Conservation (phyloP, 257 asterid genomes). For the Capsicum pubescens region DNA sequence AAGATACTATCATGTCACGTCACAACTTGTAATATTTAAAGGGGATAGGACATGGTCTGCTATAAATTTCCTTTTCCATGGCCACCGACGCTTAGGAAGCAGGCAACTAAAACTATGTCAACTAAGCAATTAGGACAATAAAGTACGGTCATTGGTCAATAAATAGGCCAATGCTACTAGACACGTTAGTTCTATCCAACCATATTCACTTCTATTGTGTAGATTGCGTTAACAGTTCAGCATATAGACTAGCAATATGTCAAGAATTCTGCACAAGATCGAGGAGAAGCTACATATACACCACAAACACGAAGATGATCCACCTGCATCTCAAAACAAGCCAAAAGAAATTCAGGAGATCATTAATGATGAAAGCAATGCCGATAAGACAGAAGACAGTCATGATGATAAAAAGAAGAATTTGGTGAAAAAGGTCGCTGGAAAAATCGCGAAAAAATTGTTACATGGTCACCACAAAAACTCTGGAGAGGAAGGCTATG, state of each 20-base stretch:
- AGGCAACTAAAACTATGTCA: background rate
- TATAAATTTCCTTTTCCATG: background rate
- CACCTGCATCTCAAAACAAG: background rate
- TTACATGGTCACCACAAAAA: background rate
- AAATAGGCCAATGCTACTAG: background rate
- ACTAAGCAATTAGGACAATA: background rate
- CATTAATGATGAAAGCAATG: background rate
- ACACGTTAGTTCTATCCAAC: background rate
- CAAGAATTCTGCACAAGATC: conserved; percentile 7
- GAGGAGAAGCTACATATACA: conserved; percentile 17
- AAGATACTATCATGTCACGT: background rate
- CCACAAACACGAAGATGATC: background rate
- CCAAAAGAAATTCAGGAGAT: background rate
- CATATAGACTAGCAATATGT: background rate
- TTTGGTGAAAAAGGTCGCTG: conserved; percentile 4
- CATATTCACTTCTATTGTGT: background rate
- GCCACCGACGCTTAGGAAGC: background rate
- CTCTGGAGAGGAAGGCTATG: background rate
- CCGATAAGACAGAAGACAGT: background rate
- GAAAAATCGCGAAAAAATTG: background rate
- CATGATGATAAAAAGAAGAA: background rate
- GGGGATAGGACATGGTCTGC: too few relatives aligned
- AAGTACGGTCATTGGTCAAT: background rate
- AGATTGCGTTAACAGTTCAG: too few relatives aligned
- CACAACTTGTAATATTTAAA: too few relatives aligned